These are phyloP conservation scores for Tulasnella sp. DNA, from an alignment of 768 basidiomycete genomes.

Conservation along the genomic window DNA sequence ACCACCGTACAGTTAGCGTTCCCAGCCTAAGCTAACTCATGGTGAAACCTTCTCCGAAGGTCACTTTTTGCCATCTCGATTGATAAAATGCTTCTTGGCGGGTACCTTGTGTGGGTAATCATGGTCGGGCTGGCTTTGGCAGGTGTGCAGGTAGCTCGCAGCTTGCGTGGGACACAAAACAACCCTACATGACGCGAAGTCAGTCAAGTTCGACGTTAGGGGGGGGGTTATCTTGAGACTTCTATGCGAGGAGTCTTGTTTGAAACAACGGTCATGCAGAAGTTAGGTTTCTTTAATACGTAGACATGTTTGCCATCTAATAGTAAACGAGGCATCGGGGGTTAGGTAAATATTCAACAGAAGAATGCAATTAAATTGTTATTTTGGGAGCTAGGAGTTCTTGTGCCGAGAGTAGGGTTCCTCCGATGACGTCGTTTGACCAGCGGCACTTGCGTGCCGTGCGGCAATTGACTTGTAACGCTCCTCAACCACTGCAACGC, in stretches of 20 bases:
- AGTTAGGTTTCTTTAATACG: background rate
- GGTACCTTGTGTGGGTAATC: constrained; percentile 18
- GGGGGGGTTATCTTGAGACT: background rate
- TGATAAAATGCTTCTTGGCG: constrained; percentile 18
- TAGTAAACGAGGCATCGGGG: background rate
- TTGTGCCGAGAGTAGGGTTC: too few relatives aligned
- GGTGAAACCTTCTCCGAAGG: background rate
- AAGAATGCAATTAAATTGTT: background rate
- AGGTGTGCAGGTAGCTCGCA: background rate
- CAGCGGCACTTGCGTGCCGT: too few relatives aligned
- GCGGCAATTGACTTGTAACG: background rate
- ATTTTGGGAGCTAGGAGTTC: too few relatives aligned
- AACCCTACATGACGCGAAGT: background rate
- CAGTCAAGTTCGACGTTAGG: background rate
- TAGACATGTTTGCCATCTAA: background rate
- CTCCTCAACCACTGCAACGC: background rate
- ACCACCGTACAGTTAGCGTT: background rate
- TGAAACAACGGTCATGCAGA: too few relatives aligned
- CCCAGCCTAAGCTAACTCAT: background rate
- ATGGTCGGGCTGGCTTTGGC: constrained; percentile 7
- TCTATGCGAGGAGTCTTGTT: too few relatives aligned
- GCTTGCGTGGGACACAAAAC: background rate
- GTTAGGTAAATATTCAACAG: background rate
- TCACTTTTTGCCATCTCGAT: constrained; percentile 14
- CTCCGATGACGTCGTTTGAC: too few relatives aligned